These are phyloP conservation scores for Bimuria novae-zelandiae DNA, from an alignment of 2,329 filamentous ascomycete species.

Conservation along the genomic window DNA sequence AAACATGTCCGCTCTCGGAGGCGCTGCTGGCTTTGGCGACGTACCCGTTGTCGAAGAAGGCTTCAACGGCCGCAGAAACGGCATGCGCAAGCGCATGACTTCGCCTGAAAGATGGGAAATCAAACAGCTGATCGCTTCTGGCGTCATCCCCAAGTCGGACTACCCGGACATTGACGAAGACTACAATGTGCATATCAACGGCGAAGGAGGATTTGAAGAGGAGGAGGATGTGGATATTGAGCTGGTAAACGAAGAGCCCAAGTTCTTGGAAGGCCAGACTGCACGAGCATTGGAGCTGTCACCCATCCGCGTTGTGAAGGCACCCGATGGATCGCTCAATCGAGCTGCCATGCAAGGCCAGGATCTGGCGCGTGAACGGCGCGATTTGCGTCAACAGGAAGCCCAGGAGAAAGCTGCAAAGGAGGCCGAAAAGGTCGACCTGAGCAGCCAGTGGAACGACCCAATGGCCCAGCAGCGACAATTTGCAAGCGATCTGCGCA, in stretches of 20 bases:
- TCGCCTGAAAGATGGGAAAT: constrained; percentile 98
- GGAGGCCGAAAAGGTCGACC: constrained; percentile 75
- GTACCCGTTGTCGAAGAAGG: constrained; percentile 67
- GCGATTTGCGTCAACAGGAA: constrained; percentile 88
- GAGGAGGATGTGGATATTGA: constrained; percentile 98
- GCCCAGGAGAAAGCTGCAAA: constrained; percentile 77
- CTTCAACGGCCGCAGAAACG: constrained; percentile 49
- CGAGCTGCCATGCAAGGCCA: constrained; percentile 94
- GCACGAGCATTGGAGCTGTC: constrained; percentile 95
- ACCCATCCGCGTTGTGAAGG: constrained; percentile 94
- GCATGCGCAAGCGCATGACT: constrained; percentile 87
- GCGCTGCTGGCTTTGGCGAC: constrained; percentile 54
- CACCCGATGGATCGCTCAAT: constrained; percentile 97
- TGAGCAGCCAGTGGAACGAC: constrained; percentile 93
- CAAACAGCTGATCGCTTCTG: constrained; percentile 91
- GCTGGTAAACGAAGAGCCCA: constrained; percentile 92
- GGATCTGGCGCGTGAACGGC: constrained; percentile 82
- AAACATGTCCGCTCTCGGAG: constrained; percentile 82
- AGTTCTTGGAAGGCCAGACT: constrained; percentile 93
- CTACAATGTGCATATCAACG: constrained; percentile 83
- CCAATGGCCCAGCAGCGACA: constrained; percentile 90
- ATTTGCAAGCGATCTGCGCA: constrained; percentile 85
- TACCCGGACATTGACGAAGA: constrained; percentile 95
- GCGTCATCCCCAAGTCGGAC: constrained; percentile 88
- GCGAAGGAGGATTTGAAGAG: constrained; percentile 85